These are phyloP conservation scores for Tilletia walkeri DNA, from an alignment of 1,284 basidiomycete genomes.

Conservation along the genomic window DNA sequence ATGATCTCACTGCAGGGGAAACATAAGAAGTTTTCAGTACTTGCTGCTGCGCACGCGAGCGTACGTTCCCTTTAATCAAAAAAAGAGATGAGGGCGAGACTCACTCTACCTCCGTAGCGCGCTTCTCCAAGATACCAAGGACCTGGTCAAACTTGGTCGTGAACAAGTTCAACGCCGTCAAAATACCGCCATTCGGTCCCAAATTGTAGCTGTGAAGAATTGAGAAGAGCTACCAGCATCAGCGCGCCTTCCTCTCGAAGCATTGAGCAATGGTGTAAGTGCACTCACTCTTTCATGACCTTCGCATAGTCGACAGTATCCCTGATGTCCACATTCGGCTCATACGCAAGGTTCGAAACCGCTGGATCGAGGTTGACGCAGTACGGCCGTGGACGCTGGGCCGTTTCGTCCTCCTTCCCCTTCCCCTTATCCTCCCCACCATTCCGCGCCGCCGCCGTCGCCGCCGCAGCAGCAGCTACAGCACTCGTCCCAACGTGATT, in stretches of 20 bases:
- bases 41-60: too few species aligned
- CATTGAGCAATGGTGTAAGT: neutral
- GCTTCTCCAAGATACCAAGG: constrained; percentile 83
- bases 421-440: neutral
- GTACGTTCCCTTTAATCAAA: neutral
- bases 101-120: constrained; percentile 80
- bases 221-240: neutral
- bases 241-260: too few species aligned
- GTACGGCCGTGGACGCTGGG: constrained; percentile 64
- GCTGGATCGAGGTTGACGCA: constrained; percentile 97
- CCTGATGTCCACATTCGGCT: constrained; percentile 94
- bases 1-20: constrained; percentile 65
- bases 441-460: neutral
- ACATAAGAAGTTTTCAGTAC: neutral
- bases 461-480: constrained; percentile 2
- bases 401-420: neutral
- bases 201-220: constrained; percentile 72
- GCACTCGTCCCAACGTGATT: constrained; percentile 4
- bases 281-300: constrained; percentile 89
- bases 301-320: constrained; percentile 96
- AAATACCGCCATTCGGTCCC: constrained; percentile 94
- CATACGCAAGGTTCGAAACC: constrained; percentile 82
- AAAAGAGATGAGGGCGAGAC: neutral
- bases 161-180: constrained; percentile 95
- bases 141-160: constrained; percentile 99